Evolutionary conservation across 352 stramenopile genomes (phyloP).

Genomic region (Phytopythium chamaehyphon): DNA sequence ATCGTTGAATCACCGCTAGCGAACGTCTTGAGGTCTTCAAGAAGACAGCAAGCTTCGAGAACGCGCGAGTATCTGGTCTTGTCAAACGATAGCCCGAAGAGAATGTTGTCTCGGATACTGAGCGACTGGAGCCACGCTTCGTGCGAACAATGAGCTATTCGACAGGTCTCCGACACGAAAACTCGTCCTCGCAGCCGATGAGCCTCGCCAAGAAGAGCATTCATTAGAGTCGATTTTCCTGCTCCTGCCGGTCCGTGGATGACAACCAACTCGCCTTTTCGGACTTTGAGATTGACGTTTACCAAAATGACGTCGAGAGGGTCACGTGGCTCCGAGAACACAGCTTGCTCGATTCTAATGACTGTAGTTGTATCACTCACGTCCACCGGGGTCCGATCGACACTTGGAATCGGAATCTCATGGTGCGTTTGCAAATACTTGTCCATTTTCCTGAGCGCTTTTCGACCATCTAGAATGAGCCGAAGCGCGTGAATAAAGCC

Average conservation of each 20-base stretch:
- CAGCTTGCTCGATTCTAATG: conserved; percentile 11
- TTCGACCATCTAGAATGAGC: conserved; percentile 31
- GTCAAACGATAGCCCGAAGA: conserved; percentile 68
- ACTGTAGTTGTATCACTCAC: conserved; percentile 10
- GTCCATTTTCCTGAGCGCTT: conserved; percentile 30
- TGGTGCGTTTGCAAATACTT: conserved; percentile 28
- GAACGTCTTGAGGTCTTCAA: conserved; percentile 71
- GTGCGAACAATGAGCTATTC: conserved; percentile 57
- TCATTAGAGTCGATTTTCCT: conserved; percentile 56
- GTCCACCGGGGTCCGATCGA: background rate
- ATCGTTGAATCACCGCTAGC: conserved; percentile 85
- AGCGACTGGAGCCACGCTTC: conserved; percentile 90
- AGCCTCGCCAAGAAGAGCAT: conserved; percentile 80
- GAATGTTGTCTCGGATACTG: conserved; percentile 88
- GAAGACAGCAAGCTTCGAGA: conserved; percentile 56
- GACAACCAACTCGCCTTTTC: conserved; percentile 45
- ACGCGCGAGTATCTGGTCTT: conserved; percentile 23
- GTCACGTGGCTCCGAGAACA: conserved; percentile 17
- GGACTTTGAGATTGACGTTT: conserved; percentile 33
- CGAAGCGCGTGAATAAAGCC: conserved; percentile 30
- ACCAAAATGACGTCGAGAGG: conserved; percentile 13
- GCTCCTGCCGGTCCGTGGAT: conserved; percentile 42
- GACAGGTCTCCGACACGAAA: conserved; percentile 18
- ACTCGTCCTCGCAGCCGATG: conserved; percentile 34
- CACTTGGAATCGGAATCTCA: conserved; percentile 4